Evolutionary conservation across 164 flowering plant species (phyloP), one percentile per base, ranked within the genome.

Genomic region (Liriodendron chinense): DNA sequence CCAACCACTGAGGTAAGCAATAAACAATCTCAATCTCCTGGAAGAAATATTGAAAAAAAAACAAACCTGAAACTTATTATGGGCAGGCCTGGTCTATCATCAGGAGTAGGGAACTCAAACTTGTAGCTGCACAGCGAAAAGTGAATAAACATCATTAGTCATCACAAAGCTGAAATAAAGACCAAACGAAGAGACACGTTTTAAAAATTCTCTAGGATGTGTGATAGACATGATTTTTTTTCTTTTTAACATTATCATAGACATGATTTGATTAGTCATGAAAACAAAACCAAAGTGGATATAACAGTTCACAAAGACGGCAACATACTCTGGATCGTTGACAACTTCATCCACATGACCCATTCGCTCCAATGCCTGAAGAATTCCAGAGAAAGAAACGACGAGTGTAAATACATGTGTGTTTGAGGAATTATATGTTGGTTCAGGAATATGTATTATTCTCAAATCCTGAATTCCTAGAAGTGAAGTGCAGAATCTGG

Each of bases 101-200:
- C 99, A 61, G 97, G 99, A 70, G 97, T 93, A 25, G 98, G 99
- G 72, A 96, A 96, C 73, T 96, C 99, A 87, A 96, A 96, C 78
- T 96, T 94, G 81, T 96, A 96, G 85, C 99, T 96, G 95, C 85
- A 85, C 14, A 67, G 14, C 24, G 72, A 74, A 66, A 72, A 72
- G 9, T 1, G 21, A 49, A 34, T 48, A 64, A 49, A 21, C 6
- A 7, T 5, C 28, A 47, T 22, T 47, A 47, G 16, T 6, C n/a
- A 10, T 18, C 7, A 20, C 23, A 20, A n/a, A 63, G n/a, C 8
- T 34, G 68, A 62, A 20, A 71, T 23, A 18, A 26, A n/a, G 14
- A 22, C 59, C 43, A 34, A 34, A 4, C 5, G 43, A 34, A 34
- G 43, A 34, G 43, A 34, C 6, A 34, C 43, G 43, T 34, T 34